Evolutionary conservation across 805 yeast species (phyloP), one percentile per base, ranked within the genome.

Genomic region (Kodamaea hsintzibuensis): DNA sequence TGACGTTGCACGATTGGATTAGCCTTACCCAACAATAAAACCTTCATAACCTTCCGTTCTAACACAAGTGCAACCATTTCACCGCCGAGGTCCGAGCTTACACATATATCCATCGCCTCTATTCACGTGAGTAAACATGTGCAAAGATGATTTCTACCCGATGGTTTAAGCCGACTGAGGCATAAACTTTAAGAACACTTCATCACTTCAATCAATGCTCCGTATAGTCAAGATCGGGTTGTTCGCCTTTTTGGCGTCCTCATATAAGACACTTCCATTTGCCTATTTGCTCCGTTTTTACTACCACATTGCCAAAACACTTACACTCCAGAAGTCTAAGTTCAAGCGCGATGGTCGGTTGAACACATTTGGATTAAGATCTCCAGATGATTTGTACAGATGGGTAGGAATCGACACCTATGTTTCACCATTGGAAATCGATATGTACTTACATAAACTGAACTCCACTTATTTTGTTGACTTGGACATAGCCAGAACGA

Each of bases 401-500:
- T 74, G 79, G 44, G 64, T 74, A 0, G 61, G 66, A 12, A 74
- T 74, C 58, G 58, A 67, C 18, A 80, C 91, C 0, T 82, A 82
- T 55, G 88, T 88, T 27, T 85, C 93, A 1, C 83, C 88, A 7
- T 70, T 88, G 63, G 98, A 92, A 65, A 84, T 90, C 64, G 98
- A 92, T 69, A 81, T 89, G 74, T 90, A 90, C 64, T 62, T 91
- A 47, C 98, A 92, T 74, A 93, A 92, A 73, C 83, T 88, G 53
- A 93, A 93, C 67, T 84, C 93, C 6, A 88, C 96, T 1, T 93
- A 92, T 70, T 87, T 88, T 63, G 72, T 77, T 16, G 98, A 92
- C 60, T 74, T 90, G 65, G 98, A 92, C 65, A 77, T 91, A 57
- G 84, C 89, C 2, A 82, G 98, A 65, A 78, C 88, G 7, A 82